Evolutionary conservation across 1,284 basidiomycete species (phyloP).

Genomic region (Sparassis latifolia): DNA sequence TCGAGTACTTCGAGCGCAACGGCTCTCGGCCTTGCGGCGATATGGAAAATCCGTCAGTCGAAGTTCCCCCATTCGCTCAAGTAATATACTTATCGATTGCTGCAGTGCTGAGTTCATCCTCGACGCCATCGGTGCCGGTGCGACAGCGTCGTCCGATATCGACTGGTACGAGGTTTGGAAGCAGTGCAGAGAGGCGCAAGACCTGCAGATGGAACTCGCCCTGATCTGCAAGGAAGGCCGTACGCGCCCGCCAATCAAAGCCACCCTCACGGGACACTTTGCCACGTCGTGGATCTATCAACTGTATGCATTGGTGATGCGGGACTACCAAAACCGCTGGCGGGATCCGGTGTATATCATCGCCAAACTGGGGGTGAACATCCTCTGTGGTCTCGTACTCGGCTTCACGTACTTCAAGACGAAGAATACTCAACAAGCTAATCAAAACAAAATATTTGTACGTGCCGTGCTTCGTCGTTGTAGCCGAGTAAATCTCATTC

Average conservation of each 20-base stretch:
- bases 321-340: slow-evolving; percentile 49
- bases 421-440: slow-evolving; percentile 57
- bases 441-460: slow-evolving; percentile 77
- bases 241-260: slow-evolving; percentile 15
- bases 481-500: not conserved
- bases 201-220: slow-evolving; percentile 21
- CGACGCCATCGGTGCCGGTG: slow-evolving; percentile 60
- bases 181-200: slow-evolving; percentile 17
- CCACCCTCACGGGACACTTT: slow-evolving; percentile 33
- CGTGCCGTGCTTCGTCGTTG: slow-evolving; percentile 5
- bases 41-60: slow-evolving; percentile 33
- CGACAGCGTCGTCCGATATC: slow-evolving; percentile 19
- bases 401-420: slow-evolving; percentile 66
- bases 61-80: slow-evolving; percentile 1
- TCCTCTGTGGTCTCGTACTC: slow-evolving; percentile 51
- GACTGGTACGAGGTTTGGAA: slow-evolving; percentile 28
- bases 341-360: slow-evolving; percentile 68
- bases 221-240: slow-evolving; percentile 21
- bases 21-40: slow-evolving; percentile 36
- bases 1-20: slow-evolving; percentile 62
- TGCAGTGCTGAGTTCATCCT: slow-evolving; percentile 49
- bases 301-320: slow-evolving; percentile 35
- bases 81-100: not conserved
- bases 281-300: slow-evolving; percentile 41
- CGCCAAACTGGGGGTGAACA: slow-evolving; percentile 60